Percentiles rank a stretch among this genome's conserved stretches.
Evolutionary conservation across 768 basidiomycete species (phyloP).

Genomic region (Leccinum disarticulatum): DNA sequence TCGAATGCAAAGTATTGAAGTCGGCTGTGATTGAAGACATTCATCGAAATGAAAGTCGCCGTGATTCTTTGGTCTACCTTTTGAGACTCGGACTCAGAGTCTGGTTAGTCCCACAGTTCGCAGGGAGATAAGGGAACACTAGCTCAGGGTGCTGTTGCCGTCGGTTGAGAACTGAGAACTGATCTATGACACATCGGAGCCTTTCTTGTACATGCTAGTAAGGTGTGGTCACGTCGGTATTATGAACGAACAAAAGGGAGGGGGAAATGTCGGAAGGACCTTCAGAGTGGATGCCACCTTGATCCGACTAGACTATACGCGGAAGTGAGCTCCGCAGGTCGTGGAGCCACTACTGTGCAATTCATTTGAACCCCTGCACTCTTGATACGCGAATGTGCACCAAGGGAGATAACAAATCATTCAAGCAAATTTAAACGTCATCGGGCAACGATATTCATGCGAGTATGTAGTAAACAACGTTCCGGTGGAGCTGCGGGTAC

Average conservation of each 20-base stretch:
- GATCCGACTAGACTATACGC: too few relatives aligned
- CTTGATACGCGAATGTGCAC: too few relatives aligned
- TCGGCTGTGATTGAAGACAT: background rate
- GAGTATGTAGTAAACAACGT: background rate
- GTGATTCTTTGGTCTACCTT: background rate
- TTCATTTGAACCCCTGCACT: background rate
- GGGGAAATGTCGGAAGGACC: too few relatives aligned
- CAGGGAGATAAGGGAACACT: background rate
- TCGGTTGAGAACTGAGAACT: background rate
- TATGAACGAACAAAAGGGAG: too few relatives aligned
- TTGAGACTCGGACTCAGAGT: too few relatives aligned
- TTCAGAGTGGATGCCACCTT: too few relatives aligned
- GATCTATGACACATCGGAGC: too few relatives aligned
- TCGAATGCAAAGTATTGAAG: background rate
- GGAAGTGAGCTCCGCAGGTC: too few relatives aligned
- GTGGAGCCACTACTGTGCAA: too few relatives aligned
- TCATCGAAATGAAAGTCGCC: background rate
- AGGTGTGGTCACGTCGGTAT: too few relatives aligned
- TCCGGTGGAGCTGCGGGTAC: background rate
- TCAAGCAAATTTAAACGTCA: background rate
- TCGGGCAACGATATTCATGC: background rate
- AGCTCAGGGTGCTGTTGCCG: background rate
- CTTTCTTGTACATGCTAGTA: too few relatives aligned
- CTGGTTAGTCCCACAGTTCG: background rate
- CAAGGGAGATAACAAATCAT: background rate